Evolutionary conservation across 2,329 filamentous ascomycete species (phyloP).

Genomic region (Colletotrichum sp.): DNA sequence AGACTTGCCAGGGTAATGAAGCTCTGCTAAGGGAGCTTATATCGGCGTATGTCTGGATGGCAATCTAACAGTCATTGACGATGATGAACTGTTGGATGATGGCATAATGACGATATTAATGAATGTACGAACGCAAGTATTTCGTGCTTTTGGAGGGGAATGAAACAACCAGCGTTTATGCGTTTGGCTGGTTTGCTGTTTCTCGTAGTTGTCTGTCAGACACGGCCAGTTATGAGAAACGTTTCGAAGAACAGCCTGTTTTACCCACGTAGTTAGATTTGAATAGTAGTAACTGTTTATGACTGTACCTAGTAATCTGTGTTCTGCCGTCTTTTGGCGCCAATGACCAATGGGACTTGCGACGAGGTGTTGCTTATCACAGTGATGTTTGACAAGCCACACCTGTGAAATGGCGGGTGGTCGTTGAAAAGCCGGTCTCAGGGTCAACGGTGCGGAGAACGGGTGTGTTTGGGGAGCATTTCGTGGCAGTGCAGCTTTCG

Average conservation of each 20-base stretch:
- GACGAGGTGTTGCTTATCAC: neutral
- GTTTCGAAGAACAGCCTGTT: constrained; percentile 6
- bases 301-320: neutral
- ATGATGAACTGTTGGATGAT: constrained; percentile 11
- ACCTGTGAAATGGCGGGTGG: neutral
- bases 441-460: constrained; percentile 18
- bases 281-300: constrained; percentile 17
- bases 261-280: constrained; percentile 8
- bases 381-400: neutral
- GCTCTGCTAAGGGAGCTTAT: neutral
- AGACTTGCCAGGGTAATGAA: neutral
- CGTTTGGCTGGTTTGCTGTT: neutral
- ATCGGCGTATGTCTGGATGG: constrained; percentile 17
- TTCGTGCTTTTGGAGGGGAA: constrained; percentile 15
- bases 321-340: neutral
- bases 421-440: neutral
- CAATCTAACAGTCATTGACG: constrained; percentile 6
- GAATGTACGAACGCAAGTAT: constrained; percentile 18
- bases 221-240: neutral
- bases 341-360: neutral
- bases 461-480: neutral
- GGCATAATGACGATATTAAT: constrained; percentile 22
- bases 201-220: neutral
- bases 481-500: constrained; percentile 7
- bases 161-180: neutral